Evolutionary conservation across 108 stramenopile genomes (phyloP).

Genomic region (Cyclotella atomus): DNA sequence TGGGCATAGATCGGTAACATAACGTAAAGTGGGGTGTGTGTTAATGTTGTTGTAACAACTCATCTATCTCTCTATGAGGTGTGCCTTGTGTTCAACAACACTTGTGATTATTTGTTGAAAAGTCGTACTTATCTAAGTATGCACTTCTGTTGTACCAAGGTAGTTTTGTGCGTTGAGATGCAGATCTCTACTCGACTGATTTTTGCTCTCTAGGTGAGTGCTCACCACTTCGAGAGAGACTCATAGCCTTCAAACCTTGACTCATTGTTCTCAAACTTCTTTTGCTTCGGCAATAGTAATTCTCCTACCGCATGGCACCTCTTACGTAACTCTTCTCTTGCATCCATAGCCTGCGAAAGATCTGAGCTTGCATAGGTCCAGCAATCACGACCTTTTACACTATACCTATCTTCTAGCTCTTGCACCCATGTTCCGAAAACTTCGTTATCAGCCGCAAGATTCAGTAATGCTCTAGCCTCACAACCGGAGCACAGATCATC

Average conservation of each 20-base stretch:
- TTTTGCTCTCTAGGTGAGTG: too few relatives aligned
- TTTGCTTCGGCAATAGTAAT: not conserved
- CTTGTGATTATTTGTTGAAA: too few relatives aligned
- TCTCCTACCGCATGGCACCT: not conserved
- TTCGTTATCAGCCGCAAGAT: not conserved
- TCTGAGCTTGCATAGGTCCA: not conserved
- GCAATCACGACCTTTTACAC: not conserved
- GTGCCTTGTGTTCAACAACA: too few relatives aligned
- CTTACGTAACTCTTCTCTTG: not conserved
- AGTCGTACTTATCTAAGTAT: too few relatives aligned
- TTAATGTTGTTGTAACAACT: too few relatives aligned
- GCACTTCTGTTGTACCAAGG: too few relatives aligned
- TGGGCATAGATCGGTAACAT: not conserved
- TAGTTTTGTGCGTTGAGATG: too few relatives aligned
- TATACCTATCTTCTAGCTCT: not conserved
- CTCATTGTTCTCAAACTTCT: too few relatives aligned
- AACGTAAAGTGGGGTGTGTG: not conserved
- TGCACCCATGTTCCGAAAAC: not conserved
- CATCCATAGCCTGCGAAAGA: not conserved
- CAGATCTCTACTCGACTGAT: too few relatives aligned
- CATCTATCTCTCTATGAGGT: too few relatives aligned
- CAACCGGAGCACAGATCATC: not conserved
- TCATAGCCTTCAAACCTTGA: not conserved
- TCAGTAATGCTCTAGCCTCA: not conserved
- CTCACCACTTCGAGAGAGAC: too few relatives aligned